Percentiles rank a stretch among this genome's conserved stretches.
Evolutionary conservation across 192 early-diverging fungal genomes (phyloP).

Genomic region (Podochytrium sp.): DNA sequence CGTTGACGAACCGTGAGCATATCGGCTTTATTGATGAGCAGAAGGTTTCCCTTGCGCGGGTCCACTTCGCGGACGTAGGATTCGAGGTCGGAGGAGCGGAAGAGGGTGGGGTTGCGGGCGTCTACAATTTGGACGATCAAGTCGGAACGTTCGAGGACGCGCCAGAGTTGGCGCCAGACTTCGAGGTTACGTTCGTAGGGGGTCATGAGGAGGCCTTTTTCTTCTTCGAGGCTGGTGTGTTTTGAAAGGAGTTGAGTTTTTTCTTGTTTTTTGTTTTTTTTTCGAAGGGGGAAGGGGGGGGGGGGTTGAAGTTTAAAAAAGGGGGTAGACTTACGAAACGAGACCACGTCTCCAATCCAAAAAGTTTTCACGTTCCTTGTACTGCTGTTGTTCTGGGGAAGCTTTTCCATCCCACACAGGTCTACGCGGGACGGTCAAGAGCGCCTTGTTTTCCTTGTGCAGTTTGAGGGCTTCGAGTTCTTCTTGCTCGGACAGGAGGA

Average conservation of each 20-base stretch:
- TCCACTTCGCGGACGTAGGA: constrained; percentile 91
- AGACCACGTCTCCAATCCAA: constrained; percentile 90
- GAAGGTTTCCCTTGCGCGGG: constrained; percentile 79
- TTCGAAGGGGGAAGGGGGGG: not conserved
- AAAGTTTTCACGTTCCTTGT: constrained; percentile 82
- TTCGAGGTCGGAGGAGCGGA: constrained; percentile 86
- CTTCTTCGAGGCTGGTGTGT: constrained; percentile 79
- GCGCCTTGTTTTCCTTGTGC: constrained; percentile 75
- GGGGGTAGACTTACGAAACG: constrained; percentile 56
- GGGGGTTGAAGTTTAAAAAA: no score
- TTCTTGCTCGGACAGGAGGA: constrained; percentile 77
- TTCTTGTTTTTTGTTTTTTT: no score
- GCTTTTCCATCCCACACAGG: constrained; percentile 89
- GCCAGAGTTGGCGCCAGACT: constrained; percentile 99
- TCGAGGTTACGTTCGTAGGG: constrained; percentile 99
- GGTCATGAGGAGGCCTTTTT: constrained; percentile 90
- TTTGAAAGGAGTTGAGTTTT: constrained; percentile 5
- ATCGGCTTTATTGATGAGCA: constrained; percentile 99
- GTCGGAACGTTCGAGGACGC: constrained; percentile 95
- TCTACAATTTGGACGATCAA: constrained; percentile 99
- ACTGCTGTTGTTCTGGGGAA: constrained; percentile 79
- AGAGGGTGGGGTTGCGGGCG: constrained; percentile 93
- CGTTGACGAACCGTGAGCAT: constrained; percentile 89
- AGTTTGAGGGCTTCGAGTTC: constrained; percentile 75
- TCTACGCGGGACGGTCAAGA: constrained; percentile 83